Conservation (phyloP, 2,329 filamentous ascomycete species). For the Chrysoporthe puriensis region DNA sequence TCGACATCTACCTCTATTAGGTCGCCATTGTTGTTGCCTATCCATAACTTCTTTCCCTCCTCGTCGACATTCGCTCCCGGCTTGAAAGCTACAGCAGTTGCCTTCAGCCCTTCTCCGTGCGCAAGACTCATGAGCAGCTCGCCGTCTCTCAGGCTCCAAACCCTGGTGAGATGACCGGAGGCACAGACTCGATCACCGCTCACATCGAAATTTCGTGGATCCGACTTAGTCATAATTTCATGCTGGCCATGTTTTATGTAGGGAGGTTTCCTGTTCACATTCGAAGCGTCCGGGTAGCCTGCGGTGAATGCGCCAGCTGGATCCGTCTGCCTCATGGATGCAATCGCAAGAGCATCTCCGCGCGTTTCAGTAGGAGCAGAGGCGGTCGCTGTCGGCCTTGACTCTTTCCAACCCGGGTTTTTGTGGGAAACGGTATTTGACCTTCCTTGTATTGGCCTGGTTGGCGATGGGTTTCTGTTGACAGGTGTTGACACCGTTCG, state of each 20-base stretch:
- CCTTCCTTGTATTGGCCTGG: conserved; percentile 48
- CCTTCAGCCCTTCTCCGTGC: conserved; percentile 84
- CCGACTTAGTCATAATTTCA: conserved; percentile 83
- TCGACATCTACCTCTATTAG: conserved; percentile 85
- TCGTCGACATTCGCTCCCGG: conserved; percentile 76
- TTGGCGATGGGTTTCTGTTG: conserved; percentile 44
- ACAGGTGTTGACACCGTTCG: conserved; percentile 52
- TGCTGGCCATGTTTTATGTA: conserved; percentile 70
- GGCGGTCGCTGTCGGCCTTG: conserved; percentile 36
- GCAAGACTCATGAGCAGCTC: conserved; percentile 79
- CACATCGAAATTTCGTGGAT: conserved; percentile 82
- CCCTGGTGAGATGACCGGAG: conserved; percentile 81
- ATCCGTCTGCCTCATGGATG: conserved; percentile 39
- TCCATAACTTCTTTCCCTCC: conserved; percentile 83
- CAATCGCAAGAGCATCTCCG: conserved; percentile 16
- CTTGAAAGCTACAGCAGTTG: conserved; percentile 83
- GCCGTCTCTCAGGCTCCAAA: conserved; percentile 85
- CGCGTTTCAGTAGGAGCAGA: conserved; percentile 12
- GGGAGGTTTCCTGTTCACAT: conserved; percentile 83
- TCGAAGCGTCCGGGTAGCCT: conserved; percentile 82
- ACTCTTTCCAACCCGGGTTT: conserved; percentile 44
- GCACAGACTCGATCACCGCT: conserved; percentile 88
- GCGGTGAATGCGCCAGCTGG: conserved; percentile 52
- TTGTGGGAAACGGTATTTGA: conserved; percentile 54
- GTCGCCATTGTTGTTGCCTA: conserved; percentile 87